A percentile compares a stretch with the other conserved stretches of the same genome.
These are phyloP conservation scores for Stemphylium beticola DNA, from an alignment of 2,329 filamentous ascomycete species.

Conservation along the genomic window DNA sequence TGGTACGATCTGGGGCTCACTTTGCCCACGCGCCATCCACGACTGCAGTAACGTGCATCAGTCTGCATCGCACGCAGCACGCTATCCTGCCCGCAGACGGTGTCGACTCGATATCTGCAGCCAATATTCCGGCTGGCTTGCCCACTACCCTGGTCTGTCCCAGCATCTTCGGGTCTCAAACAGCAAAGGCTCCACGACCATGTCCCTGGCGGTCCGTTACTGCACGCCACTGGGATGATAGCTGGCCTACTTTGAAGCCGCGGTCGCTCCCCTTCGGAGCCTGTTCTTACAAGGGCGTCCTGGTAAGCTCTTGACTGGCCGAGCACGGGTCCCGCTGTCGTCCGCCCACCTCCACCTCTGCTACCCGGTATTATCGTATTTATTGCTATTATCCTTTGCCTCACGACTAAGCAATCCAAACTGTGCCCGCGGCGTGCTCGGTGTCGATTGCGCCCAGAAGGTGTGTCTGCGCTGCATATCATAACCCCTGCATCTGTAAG, in stretches of 20 bases:
- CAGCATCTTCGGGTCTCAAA: conserved; percentile 44
- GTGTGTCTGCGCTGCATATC: conserved; percentile 39
- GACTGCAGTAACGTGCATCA: conserved; percentile 35
- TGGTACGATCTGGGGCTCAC: conserved; percentile 35
- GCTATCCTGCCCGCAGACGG: conserved; percentile 36
- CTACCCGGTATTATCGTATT: conserved; percentile 38
- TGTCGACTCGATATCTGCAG: conserved; percentile 33
- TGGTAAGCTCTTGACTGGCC: conserved; percentile 33
- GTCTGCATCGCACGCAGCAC: conserved; percentile 35
- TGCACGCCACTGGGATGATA: conserved; percentile 29
- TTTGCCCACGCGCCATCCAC: conserved; percentile 28
- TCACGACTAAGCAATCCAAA: conserved; percentile 27
- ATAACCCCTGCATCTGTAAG: conserved; percentile 38
- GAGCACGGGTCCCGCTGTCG: conserved; percentile 35
- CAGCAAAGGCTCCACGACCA: conserved; percentile 46
- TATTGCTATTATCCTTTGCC: conserved; percentile 42
- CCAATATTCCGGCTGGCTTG: conserved; percentile 38
- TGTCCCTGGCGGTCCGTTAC: conserved; percentile 43
- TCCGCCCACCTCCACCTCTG: conserved; percentile 30
- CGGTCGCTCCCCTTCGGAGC: conserved; percentile 28
- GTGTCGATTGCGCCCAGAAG: conserved; percentile 32
- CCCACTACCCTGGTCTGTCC: conserved; percentile 29
- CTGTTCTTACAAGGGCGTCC: conserved; percentile 26
- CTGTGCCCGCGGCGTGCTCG: conserved; percentile 31
- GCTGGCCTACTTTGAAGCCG: conserved; percentile 30